These are phyloP conservation scores for Medicago truncatula DNA, from an alignment of 306 rosid species.

Conservation along the genomic window DNA sequence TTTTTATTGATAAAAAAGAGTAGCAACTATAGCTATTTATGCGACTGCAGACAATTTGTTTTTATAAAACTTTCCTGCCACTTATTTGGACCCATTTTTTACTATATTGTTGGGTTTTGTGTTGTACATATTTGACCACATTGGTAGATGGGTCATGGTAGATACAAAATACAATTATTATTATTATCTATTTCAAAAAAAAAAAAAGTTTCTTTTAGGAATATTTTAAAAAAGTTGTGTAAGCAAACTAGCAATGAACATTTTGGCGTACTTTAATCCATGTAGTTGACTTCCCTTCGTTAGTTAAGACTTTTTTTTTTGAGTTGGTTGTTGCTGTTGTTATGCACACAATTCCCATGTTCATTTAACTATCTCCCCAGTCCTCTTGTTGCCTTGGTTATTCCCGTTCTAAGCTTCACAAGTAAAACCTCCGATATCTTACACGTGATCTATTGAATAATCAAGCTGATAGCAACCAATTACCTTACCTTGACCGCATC, in stretches of 20 bases:
- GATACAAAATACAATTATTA: neutral
- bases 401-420: neutral
- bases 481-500: neutral
- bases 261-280: no score
- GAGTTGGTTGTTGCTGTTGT: no score
- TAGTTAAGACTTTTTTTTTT: no score
- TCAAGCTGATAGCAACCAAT: neutral
- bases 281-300: no score
- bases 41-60: neutral
- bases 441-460: neutral
- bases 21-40: neutral
- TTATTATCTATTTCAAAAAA: no score
- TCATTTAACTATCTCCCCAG: neutral
- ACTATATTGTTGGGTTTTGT: slow-evolving; percentile 10
- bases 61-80: neutral
- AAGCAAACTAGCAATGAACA: no score
- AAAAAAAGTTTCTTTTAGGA: no score
- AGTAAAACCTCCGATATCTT: neutral
- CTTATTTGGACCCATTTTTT: slow-evolving; percentile 6
- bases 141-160: neutral
- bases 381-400: neutral
- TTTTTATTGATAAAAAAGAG: no score
- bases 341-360: slow-evolving; percentile 7
- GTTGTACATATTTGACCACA: slow-evolving; percentile 22
- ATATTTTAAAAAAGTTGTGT: no score